Evolutionary conservation across 441 rosid species (phyloP), one percentile per base, ranked within the genome.

Genomic region (Aleurites moluccanus): DNA sequence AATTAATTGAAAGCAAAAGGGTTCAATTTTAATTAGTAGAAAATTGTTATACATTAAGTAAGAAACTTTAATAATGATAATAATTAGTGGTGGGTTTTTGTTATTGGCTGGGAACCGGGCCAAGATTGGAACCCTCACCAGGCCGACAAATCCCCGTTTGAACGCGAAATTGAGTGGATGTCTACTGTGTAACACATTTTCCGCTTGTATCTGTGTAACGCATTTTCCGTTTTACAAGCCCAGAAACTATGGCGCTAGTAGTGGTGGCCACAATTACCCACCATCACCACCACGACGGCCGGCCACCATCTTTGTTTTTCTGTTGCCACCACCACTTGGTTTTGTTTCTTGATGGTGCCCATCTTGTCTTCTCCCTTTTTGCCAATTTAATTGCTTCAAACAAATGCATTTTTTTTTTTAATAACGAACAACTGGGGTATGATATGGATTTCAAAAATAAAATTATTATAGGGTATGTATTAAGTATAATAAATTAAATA

Each of bases 101-200:
- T 50, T 55, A 66, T 66, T 68, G 80, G 83, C 64, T 68, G 77
- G 72, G 75, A 28, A 67, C 63, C 52, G 76, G 69, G 80, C 73
- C 73, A 49, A 11, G 73, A 71, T 53, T 40, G 60, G 40, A 77
- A 76, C 70, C 79, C 83, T 79, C 86, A 80, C 85, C 75, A 11
- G 77, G 78, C 89, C 83, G 86, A 84, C 88, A 82, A 52, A 77
- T 75, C 83, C 90, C 88, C 79, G 70, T 76, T 75, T 69, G 62
- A 75, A 82, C 67, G 85, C 80, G 83, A 70, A 79, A 27, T 64
- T 50, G 23, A 38, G 40, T 38, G 40, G 40, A 38, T 73, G 65
- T 68, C 53, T 40, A 50, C 57, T 67, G 57, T 84, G 86, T 50
- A 65, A 76, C 75, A 79, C n/a, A 70, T 76, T 80, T 53, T 18